A percentile compares a stretch with the other conserved stretches of the same genome.
Evolutionary conservation across 2,329 filamentous ascomycete species (phyloP).

Genomic region (Laburnicola sp.): DNA sequence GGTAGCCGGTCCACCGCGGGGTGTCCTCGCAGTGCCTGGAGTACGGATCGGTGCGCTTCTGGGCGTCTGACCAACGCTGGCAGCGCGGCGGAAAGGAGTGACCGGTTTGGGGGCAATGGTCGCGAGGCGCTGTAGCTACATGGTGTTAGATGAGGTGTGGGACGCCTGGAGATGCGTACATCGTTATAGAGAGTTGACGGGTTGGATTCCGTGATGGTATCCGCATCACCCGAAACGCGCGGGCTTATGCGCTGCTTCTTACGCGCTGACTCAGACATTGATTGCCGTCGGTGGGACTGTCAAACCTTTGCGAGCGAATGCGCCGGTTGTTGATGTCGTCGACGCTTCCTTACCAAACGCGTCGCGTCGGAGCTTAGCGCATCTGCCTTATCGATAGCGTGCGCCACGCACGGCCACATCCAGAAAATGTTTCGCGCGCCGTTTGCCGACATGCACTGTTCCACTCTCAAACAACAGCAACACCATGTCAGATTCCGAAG

Average conservation of each 20-base stretch:
- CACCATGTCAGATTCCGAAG: slow-evolving; percentile 52
- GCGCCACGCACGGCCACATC: slow-evolving; percentile 13
- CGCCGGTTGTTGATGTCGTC: slow-evolving; percentile 22
- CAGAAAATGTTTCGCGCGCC: slow-evolving; percentile 23
- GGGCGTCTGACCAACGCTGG: slow-evolving; percentile 39
- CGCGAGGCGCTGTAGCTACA: slow-evolving; percentile 35
- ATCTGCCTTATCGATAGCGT: slow-evolving; percentile 36
- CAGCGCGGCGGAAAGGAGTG: slow-evolving; percentile 42
- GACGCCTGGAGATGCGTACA: slow-evolving; percentile 15
- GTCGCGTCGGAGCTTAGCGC: slow-evolving; percentile 9
- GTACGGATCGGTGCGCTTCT: slow-evolving; percentile 36
- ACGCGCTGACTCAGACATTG: slow-evolving; percentile 43
- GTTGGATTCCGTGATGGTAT: slow-evolving; percentile 7
- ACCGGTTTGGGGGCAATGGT: slow-evolving; percentile 34
- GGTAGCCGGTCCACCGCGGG: slow-evolving; percentile 37
- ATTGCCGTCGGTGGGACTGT: neutral
- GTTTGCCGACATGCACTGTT: slow-evolving; percentile 11
- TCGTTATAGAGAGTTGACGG: slow-evolving; percentile 22
- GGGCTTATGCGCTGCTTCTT: slow-evolving; percentile 42
- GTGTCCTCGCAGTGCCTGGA: slow-evolving; percentile 42
- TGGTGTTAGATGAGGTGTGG: slow-evolving; percentile 3
- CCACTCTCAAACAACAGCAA: slow-evolving; percentile 24
- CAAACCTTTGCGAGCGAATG: neutral
- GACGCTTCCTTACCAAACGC: slow-evolving; percentile 3
- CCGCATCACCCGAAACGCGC: slow-evolving; percentile 16